Evolutionary conservation across 1,284 basidiomycete species (phyloP).

Genomic region (Thelephora terrestris): DNA sequence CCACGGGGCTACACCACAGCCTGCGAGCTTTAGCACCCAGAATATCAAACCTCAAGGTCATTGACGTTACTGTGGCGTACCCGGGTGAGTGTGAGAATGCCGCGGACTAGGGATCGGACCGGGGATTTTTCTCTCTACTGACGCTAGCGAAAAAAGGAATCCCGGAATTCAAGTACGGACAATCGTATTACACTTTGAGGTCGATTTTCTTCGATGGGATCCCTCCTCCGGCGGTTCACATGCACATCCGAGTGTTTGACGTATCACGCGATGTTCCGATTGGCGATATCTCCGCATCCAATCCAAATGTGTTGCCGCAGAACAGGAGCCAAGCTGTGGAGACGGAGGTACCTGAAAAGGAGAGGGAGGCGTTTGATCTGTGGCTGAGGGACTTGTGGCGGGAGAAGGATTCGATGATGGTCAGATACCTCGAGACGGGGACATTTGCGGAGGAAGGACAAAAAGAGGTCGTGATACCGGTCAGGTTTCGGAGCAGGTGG

Average conservation of each 20-base stretch:
- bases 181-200: constrained; percentile 79
- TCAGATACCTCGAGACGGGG: constrained; percentile 45
- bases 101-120: not conserved
- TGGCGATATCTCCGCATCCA: constrained; percentile 37
- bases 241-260: constrained; percentile 76
- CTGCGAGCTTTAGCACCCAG: constrained; percentile 73
- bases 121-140: not conserved
- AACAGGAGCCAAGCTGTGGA: constrained; percentile 27
- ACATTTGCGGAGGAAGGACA: constrained; percentile 24
- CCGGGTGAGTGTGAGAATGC: constrained; percentile 44
- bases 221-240: constrained; percentile 78
- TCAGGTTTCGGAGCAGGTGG: constrained; percentile 38
- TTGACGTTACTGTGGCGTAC: constrained; percentile 88
- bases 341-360: constrained; percentile 55
- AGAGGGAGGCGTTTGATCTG: constrained; percentile 65
- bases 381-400: constrained; percentile 82
- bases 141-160: constrained; percentile 37
- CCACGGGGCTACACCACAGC: constrained; percentile 84
- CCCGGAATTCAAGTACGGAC: constrained; percentile 63
- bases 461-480: constrained; percentile 41
- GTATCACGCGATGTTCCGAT: constrained; percentile 59
- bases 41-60: constrained; percentile 66
- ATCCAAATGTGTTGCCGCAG: constrained; percentile 23
- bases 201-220: constrained; percentile 81
- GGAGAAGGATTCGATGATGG: constrained; percentile 74